Evolutionary conservation across 2,329 filamentous ascomycete genomes (phyloP), one percentile per base, ranked within the genome.

Genomic region (Amphichorda felina): DNA sequence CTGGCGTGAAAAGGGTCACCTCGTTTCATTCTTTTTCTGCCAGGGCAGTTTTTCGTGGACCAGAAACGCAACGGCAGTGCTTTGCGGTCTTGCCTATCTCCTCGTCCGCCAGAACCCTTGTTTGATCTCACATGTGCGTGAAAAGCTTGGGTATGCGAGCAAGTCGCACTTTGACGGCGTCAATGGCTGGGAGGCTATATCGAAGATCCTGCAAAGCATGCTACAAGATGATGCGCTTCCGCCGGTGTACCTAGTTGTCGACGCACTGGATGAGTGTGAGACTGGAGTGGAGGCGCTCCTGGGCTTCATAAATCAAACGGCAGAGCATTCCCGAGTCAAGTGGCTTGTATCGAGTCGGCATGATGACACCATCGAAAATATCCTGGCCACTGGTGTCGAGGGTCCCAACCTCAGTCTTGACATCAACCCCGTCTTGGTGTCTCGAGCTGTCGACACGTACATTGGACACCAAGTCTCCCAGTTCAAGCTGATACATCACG

Each of bases 311-410:
- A 33, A 43, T 11, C 34, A 48, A 21, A 41, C 33, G 1, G 44
- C 56, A 2, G 11, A 16, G 24, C 8, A 21, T 17, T 26, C 8
- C 17, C 5, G n/a, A 11, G 15, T 35, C 36, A 69, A 63, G 40
- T 66, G 60, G 56, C 38, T 69, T 13, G 39, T 63, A 0, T 61
- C 61, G 0, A 68, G 65, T 35, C 64, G 65, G 4, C 64, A 66
- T 18, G 49, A 40, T 46, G 43, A 38, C 0, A 41, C 46, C 0
- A 64, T 69, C 30, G 48, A 63, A 34, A 39, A 52, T 18, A 26
- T 34, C 1, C 41, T 67, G 5, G 40, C 43, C 11, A n/a, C 11
- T 5, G 35, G 38, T 1, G 30, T 36, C 0, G 24, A 46, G 17
- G 48, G 48, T n/a, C 15, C 43, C 3, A 51, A 39, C 22, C 37